These are phyloP conservation scores for Tardiomyces depauwii DNA, from an alignment of 1,139 yeast genomes.

Conservation along the genomic window DNA sequence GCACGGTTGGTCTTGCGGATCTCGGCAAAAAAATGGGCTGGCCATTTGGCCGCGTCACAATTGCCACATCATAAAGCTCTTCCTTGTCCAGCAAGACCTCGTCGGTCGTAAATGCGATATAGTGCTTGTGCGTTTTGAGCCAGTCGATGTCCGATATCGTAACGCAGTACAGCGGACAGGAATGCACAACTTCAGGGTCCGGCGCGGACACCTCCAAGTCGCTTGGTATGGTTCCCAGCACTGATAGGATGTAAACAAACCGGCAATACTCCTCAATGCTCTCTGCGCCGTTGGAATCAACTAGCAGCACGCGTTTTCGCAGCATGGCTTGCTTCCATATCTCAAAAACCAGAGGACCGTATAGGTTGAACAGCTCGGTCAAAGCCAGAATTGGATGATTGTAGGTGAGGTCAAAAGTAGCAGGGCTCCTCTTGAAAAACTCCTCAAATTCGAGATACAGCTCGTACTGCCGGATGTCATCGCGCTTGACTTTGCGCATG, in stretches of 20 bases:
- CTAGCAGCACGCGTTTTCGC: conserved; percentile 48
- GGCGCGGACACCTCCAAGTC: conserved; percentile 18
- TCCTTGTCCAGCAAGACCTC: conserved; percentile 7
- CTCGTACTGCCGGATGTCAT: background rate
- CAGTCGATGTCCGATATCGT: conserved; percentile 44
- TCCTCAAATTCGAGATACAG: too few relatives aligned
- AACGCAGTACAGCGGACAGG: conserved; percentile 51
- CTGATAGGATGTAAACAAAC: conserved; percentile 37
- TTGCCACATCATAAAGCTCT: conserved; percentile 4
- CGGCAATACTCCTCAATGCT: conserved; percentile 34
- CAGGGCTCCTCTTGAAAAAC: too few relatives aligned
- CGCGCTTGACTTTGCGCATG: background rate
- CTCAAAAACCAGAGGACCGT: conserved; percentile 67
- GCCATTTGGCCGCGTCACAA: conserved; percentile 5
- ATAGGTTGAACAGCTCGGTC: conserved; percentile 34
- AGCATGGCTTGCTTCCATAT: conserved; percentile 60
- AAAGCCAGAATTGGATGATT: conserved; percentile 43
- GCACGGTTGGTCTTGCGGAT: conserved; percentile 13
- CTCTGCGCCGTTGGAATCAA: conserved; percentile 30
- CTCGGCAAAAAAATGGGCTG: background rate
- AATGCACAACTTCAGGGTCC: conserved; percentile 18
- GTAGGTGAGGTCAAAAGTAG: background rate
- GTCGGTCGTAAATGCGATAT: conserved; percentile 14
- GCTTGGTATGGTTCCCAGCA: conserved; percentile 37
- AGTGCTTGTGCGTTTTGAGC: conserved; percentile 10